phyloP scores from a whole-genome alignment of 257 asterid species.

The Rehmannia glutinosa region DNA sequence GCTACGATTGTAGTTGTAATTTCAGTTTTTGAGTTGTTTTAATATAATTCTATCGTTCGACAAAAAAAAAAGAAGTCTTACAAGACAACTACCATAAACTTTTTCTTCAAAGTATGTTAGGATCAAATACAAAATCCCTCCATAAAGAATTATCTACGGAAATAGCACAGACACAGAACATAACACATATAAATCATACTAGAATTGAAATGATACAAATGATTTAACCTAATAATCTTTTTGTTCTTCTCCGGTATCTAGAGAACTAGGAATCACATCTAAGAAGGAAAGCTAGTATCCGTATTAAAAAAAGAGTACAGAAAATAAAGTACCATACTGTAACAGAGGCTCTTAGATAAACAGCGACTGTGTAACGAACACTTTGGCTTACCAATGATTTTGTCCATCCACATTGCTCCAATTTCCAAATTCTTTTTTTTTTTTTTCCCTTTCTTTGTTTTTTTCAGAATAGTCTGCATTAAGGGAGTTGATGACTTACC shows the following conservation, averaged over 20 bases:
- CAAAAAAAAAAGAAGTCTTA: not conserved
- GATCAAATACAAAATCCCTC: no score
- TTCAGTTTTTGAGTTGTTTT: no score
- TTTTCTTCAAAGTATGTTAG: conserved; percentile 40
- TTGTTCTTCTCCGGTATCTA: no score
- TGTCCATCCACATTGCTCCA: not conserved
- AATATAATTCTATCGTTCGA: no score
- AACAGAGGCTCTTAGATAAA: conserved; percentile 5
- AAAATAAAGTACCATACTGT: not conserved
- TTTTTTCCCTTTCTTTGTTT: not conserved
- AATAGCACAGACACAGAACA: not conserved
- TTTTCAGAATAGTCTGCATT: not conserved
- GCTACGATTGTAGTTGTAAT: no score
- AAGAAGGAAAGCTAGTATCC: no score
- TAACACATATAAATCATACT: no score
- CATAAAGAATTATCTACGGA: conserved; percentile 25
- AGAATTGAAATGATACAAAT: no score
- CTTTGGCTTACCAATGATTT: not conserved
- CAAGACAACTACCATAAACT: conserved; percentile 47
- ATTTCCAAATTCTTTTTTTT: not conserved
- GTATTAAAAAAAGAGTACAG: no score
- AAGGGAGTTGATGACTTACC: conserved; percentile 35
- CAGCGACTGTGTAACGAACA: not conserved
- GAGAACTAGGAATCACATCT: no score
- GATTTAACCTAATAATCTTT: no score